Conservation (phyloP, 2,329 filamentous ascomycete genomes). For the Colletotrichum cuscutae region DNA sequence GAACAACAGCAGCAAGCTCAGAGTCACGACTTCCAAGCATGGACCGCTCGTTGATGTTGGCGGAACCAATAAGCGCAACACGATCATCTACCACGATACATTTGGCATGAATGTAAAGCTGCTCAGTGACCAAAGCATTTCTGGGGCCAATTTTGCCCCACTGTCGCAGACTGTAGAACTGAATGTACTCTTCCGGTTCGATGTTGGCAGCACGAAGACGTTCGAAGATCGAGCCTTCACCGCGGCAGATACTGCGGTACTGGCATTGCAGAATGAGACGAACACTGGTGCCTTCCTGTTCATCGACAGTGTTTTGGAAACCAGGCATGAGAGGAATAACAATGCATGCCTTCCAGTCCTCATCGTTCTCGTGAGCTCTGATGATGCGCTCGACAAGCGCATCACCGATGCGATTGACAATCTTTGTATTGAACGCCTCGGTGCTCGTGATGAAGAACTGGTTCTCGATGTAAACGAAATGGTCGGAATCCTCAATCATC, state of each 20-base stretch:
- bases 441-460: slow-evolving; percentile 98
- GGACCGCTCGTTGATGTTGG: slow-evolving; percentile 98
- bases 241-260: slow-evolving; percentile 94
- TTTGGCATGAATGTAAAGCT: slow-evolving; percentile 98
- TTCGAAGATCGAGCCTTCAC: slow-evolving; percentile 91
- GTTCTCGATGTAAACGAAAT: slow-evolving; percentile 99
- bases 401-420: slow-evolving; percentile 94
- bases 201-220: slow-evolving; percentile 82
- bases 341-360: slow-evolving; percentile 91
- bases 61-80: slow-evolving; percentile 92
- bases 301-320: slow-evolving; percentile 96
- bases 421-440: slow-evolving; percentile 85
- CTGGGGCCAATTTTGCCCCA: slow-evolving; percentile 89
- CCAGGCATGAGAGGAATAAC: slow-evolving; percentile 97
- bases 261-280: slow-evolving; percentile 97
- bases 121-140: slow-evolving; percentile 89
- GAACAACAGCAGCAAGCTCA: slow-evolving; percentile 88
- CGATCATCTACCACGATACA: slow-evolving; percentile 96
- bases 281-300: slow-evolving; percentile 93
- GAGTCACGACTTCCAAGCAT: slow-evolving; percentile 94
- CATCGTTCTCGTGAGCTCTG: slow-evolving; percentile 82
- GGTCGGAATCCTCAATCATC: slow-evolving; percentile 93
- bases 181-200: slow-evolving; percentile 93
- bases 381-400: slow-evolving; percentile 93
- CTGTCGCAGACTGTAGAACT: slow-evolving; percentile 90